Evolutionary conservation across 2,329 filamentous ascomycete genomes (phyloP), one percentile per base, ranked within the genome.

Genomic region (Phaeophleospora eucalypticola): DNA sequence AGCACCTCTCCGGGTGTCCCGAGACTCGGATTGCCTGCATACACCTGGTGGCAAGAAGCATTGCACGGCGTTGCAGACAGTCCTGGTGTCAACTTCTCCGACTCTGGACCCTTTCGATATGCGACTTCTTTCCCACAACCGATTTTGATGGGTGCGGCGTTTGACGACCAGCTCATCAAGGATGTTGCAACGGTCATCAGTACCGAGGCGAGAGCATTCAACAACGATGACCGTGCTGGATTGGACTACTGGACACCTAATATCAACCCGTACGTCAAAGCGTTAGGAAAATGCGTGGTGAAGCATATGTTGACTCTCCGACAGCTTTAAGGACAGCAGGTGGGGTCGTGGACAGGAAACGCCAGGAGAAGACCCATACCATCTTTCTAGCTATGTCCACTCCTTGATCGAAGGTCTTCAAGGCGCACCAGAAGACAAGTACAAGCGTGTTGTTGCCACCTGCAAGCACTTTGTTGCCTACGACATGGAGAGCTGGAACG

Each of bases 81-180:
- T 16, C 76, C 75, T 0, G 81, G 79, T 0, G 77, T 79, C 4
- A 69, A 74, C 21, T 82, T 81, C 62, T 71, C 73, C n/a, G 62
- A 63, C 4, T 67, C 66, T 10, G 77, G 76, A 2, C 65, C 76
- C 9, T 86, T 75, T 60, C 77, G 71, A 51, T 78, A 76, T 58
- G 79, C 82, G 0, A 86, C 83, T 0, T 81, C 78, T 0, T 86
- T 86, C 58, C 81, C 83, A 0, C 76, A 79, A 59, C 82, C 82
- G 0, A 82, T 87, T 42, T 65, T 77, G 2, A 75, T 82, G 56
- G 76, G 77, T 17, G 80, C 82, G 0, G 76, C 82, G 0, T 82
- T 86, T 52, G 81, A 86, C 52, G 80, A 84, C 52, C 73, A 74
- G 0, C 64, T 86, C 24, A 77, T 86, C 52, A 62, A 73, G 16